Evolutionary conservation across 805 yeast species (phyloP).

Genomic region (Candida parachauliodes): DNA sequence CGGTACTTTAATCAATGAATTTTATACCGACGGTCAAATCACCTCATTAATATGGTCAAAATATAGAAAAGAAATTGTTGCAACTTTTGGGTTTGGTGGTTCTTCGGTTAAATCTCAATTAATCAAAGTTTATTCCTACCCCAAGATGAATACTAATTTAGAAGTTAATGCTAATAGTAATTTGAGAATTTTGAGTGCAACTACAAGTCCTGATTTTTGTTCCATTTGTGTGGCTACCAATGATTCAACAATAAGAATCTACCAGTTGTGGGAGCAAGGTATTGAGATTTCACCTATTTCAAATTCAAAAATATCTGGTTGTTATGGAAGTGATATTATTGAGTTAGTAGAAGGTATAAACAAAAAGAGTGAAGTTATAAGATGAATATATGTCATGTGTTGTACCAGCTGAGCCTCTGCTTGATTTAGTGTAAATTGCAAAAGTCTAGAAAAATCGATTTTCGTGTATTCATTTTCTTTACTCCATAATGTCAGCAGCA

Average conservation of each 20-base stretch:
- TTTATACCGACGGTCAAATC: constrained; percentile 65
- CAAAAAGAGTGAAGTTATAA: constrained; percentile 19
- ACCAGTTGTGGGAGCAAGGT: constrained; percentile 58
- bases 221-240: constrained; percentile 71
- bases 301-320: constrained; percentile 17
- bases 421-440: constrained; percentile 1
- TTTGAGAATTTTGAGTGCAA: constrained; percentile 63
- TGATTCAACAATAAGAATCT: constrained; percentile 75
- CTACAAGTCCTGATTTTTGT: constrained; percentile 58
- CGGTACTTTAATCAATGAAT: constrained; percentile 63
- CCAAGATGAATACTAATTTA: constrained; percentile 47
- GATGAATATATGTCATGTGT: constrained; percentile 12
- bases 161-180: constrained; percentile 50
- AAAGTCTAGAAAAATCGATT: neutral
- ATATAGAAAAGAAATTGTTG: constrained; percentile 59
- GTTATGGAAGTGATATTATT: constrained; percentile 21
- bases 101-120: constrained; percentile 44
- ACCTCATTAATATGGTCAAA: constrained; percentile 79
- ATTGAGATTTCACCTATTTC: constrained; percentile 18
- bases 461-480: neutral
- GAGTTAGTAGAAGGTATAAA: constrained; percentile 57
- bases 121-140: constrained; percentile 65
- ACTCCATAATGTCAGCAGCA: constrained; percentile 45
- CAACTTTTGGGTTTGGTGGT: constrained; percentile 79
- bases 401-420: neutral